Evolutionary conservation across 116 monocot species (phyloP), one percentile per base, ranked within the genome.

Genomic region (Phalaenopsis hybrid): DNA sequence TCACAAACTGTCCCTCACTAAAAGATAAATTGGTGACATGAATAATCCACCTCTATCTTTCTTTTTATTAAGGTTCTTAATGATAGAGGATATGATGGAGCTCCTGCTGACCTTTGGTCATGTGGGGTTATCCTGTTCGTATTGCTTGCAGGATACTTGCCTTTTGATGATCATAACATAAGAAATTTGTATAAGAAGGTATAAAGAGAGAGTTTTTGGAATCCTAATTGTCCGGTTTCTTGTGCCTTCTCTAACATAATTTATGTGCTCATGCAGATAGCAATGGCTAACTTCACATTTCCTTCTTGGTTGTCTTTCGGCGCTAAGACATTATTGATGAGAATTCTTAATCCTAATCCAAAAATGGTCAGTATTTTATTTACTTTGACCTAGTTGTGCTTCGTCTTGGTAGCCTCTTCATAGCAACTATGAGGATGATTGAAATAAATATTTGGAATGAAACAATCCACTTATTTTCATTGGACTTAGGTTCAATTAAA

Each of bases 281-380:
- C 93, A 74, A 83, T 82, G 79, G 93, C 95, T 75, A 92, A 95
- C 41, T 99, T 91, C 74, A 89, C 86, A 57, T 90, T 80, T 55
- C 98, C 98, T 59, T 86, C 90, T 52, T 95, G 98, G 95, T 77
- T 95, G 76, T 99, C 98, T 59, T 85, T 89, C 75, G 93, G 90
- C 78, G 90, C 92, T 9, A 93, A 57, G 87, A 88, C 81, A 84
- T 85, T 99, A 74, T 85, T 99, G 49, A 85, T 87, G 63, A 91
- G 85, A 87, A 95, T 99, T 70, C 87, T 99, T 4, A 87, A 99
- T 85, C 98, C 98, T 41, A 93, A 99, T 69, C 98, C 98, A 57
- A 80, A 82, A 86, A 95, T 88, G 23, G 98, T 99, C 79, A 86
- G 88, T 81, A n/a, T 79, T 37, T 74, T 78, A 70, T 21, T 72